A percentile compares a stretch with the other conserved stretches of the same genome.
Conservation (phyloP, 129 eudicot species). For the Apium graveolens region DNA sequence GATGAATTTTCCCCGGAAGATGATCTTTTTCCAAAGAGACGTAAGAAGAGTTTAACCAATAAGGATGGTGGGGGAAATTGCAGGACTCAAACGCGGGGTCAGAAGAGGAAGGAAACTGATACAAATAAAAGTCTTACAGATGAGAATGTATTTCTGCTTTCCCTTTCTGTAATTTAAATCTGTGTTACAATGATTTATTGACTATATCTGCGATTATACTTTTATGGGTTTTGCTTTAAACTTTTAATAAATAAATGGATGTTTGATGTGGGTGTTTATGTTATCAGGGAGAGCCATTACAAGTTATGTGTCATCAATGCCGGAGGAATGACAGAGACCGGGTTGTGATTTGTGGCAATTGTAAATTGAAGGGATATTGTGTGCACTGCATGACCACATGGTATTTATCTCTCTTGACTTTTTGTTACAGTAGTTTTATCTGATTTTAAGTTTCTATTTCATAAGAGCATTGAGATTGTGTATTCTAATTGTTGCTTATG, state of each 20-base stretch:
- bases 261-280: neutral
- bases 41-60: neutral
- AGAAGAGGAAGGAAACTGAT: neutral
- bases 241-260: neutral
- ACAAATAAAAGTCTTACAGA: neutral
- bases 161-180: neutral
- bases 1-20: neutral
- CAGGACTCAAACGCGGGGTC: neutral
- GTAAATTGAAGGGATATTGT: constrained; percentile 58
- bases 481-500: too few relatives aligned
- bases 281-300: constrained; percentile 29
- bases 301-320: constrained; percentile 79
- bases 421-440: neutral
- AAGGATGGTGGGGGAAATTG: neutral
- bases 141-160: neutral
- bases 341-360: constrained; percentile 51
- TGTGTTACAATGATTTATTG: neutral
- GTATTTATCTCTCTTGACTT: constrained; percentile 20
- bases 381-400: constrained; percentile 53
- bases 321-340: constrained; percentile 79
- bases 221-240: neutral
- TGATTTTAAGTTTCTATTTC: neutral
- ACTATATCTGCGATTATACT: neutral
- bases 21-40: neutral
- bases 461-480: neutral